Conservation (phyloP, 2,329 filamentous ascomycete genomes). For the Penicillium sp. region DNA sequence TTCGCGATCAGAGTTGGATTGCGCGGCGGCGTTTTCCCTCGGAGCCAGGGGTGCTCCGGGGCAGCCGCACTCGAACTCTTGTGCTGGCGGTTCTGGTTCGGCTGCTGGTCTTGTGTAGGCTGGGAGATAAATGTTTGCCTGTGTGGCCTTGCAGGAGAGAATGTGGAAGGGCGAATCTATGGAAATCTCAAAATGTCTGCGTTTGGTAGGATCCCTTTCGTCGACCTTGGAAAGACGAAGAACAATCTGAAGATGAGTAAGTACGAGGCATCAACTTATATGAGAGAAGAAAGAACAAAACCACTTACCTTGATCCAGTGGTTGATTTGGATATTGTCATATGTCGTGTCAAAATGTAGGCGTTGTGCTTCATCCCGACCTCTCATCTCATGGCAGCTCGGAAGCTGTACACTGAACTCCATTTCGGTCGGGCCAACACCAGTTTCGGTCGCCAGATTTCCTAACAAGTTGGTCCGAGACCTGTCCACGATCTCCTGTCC, state of each 20-base stretch:
- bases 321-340: conserved; percentile 90
- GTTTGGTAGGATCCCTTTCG: conserved; percentile 74
- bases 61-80: conserved; percentile 67
- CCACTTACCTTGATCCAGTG: conserved; percentile 89
- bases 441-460: conserved; percentile 75
- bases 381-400: conserved; percentile 82
- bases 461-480: conserved; percentile 72
- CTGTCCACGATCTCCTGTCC: conserved; percentile 60
- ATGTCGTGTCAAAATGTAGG: conserved; percentile 88
- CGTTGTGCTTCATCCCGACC: conserved; percentile 68
- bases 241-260: conserved; percentile 68
- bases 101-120: conserved; percentile 69
- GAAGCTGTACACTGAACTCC: conserved; percentile 90
- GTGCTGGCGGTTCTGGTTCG: conserved; percentile 56
- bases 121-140: conserved; percentile 83
- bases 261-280: background rate
- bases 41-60: conserved; percentile 63
- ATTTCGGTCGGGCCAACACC: conserved; percentile 89
- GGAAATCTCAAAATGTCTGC: conserved; percentile 91
- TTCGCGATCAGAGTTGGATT: conserved; percentile 32
- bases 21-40: conserved; percentile 26
- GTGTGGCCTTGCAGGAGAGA: conserved; percentile 89
- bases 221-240: conserved; percentile 89
- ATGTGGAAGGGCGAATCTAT: conserved; percentile 96
- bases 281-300: background rate